Evolutionary conservation across 2,329 filamentous ascomycete species (phyloP), one percentile per base, ranked within the genome.

Genomic region (Diaporthe batatas): DNA sequence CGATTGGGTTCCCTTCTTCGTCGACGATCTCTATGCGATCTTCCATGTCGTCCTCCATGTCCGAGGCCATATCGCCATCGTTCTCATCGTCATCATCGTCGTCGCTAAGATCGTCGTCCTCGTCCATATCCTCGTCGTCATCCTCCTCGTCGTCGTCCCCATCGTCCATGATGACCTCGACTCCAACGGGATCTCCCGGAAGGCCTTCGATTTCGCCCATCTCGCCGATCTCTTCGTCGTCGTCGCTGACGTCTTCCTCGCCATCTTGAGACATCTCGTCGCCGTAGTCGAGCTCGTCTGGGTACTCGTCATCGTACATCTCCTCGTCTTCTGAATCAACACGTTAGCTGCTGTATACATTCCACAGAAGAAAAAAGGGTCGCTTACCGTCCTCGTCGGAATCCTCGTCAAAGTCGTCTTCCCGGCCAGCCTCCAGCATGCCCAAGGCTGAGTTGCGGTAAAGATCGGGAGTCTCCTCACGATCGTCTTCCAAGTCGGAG

Each of bases 361-460:
- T 14, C 4, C 2, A 47, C 25, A 34, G 14, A 1, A 36, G 10
- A 16, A 25, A 18, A 49, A 47, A 11, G 21, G 21, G 34, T 64
- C 64, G 76, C 81, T 74, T 81, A 87, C 86, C 91, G 72, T 93
- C 91, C 73, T 92, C 92, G 32, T 74, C 73, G 21, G 88, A 89
- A 18, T 86, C 86, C 42, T 94, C 93, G 44, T 93, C 94, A 65
- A 94, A 95, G 75, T 96, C 94, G 74, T 94, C 92, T 74, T 95
- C 92, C 72, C 93, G 90, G 65, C 92, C 90, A 76, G 93, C 92
- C 81, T 98, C 96, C 69, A 98, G 91, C 91, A 98, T 97, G 65
- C 96, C 96, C 29, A 99, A 86, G 1, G 97, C 94, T 2, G 96
- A 98, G 82, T 98, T 98, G 69, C 97, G 93, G 85, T 98, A 98